Evolutionary conservation across 1,284 basidiomycete genomes (phyloP), one percentile per base, ranked within the genome.

Genomic region (Trametes pubescens): DNA sequence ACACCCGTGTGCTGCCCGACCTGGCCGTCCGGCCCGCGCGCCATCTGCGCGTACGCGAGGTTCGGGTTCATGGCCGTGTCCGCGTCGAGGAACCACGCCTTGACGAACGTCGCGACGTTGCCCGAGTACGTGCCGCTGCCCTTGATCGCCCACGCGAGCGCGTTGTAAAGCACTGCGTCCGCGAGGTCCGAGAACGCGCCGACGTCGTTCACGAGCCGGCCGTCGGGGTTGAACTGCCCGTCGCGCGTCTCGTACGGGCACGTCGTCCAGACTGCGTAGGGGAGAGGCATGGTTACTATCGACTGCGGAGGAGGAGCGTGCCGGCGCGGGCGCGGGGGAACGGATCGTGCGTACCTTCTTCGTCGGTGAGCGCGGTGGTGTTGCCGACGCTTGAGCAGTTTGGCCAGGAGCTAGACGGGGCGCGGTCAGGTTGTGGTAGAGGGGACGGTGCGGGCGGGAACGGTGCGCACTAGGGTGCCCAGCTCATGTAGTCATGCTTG

Each of bases 21-120:
- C 63, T 82, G 80, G 1, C 81, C 81, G 16, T 72, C 72, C 0
- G 76, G 71, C 0, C 90, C 90, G 9, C 90, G 82, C 48, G 82
- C 69, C 76, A 90, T 82, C 71, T 92, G 90, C 0, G 80, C 86
- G 69, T 84, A 92, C 65, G 86, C 80, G 34, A 91, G 77, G 70
- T 89, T 86, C 2, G 90, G 89, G 64, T 88, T 89, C 85, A 91
- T 89, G 35, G 71, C 76, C 1, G 86, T 89, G 8, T 76, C 76
- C 0, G 76, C 62, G 69, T 88, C 80, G 24, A 90, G 73, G 78
- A 91, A 92, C 83, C 86, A 89, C 0, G 80, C 77, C 21, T 82
- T 72, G 67, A 90, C 75, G 72, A 81, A 86, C 4, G 70, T 71
- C 4, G 77, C 84, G 24, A 76, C 79, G 53, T 76, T 79, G 26